Base-by-base conservation (phyloP, 805 yeast genomes). In the Pichia sporocuriosa region DNA sequence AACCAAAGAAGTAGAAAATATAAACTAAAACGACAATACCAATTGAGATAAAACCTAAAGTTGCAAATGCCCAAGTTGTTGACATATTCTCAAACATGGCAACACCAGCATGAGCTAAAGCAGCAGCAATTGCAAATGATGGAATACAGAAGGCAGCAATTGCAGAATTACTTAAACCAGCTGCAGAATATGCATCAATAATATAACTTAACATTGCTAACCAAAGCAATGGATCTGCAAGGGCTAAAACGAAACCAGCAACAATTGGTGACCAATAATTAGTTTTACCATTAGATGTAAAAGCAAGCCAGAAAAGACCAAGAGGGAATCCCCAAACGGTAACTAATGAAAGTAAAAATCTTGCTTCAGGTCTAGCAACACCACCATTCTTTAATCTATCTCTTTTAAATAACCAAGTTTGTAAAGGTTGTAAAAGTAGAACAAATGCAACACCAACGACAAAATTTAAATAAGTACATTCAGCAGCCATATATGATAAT, bases 321-420 rank as follows among this genome's bases (percentile, higher is more conserved):
- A 57, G 49, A 42, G 65, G 66, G 59, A 60, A 62, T 30, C 63
- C 62, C 66, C 66, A 62, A 29, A 60, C 64, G 3, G 59, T 53
- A 22, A 62, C 59, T 40, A 62, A 47, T 2, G 66, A 61, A 11
- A 53, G 16, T 25, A 52, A 35, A 46, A 62, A 62, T 51, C 66
- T 56, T 30, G 60, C 63, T 46, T 62, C 66, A 16, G 66, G 66
- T 47, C 58, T 54, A 42, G 57, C 54, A 34, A 57, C 40, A 39
- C 66, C 66, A 28, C 58, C 62, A 41, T 60, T 57, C 43, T 52
- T 58, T 22, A 50, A 30, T 49, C 61, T 57, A 45, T 54, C 60
- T 26, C 45, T 51, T 41, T 41, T 60, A 48, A 56, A 62, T 31
- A 62, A 41, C 37, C 45, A 56, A 9, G 63, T 60, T 48, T 62